Conservation (phyloP, 768 basidiomycete species). For the Agaricus sinodeliciosus region DNA sequence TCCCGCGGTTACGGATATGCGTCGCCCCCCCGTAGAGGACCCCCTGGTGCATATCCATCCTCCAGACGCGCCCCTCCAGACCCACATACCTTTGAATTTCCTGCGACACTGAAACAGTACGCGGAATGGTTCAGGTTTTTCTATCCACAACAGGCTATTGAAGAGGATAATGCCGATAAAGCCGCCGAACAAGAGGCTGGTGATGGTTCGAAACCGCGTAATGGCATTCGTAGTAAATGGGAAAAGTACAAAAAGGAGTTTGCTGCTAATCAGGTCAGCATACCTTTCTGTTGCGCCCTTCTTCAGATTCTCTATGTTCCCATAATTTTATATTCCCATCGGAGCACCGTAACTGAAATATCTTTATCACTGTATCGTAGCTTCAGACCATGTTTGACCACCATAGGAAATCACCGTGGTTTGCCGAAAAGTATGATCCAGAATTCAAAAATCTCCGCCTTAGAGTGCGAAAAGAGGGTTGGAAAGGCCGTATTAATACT, state of each 20-base stretch:
- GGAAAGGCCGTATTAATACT: conserved; percentile 64
- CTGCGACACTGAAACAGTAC: conserved; percentile 75
- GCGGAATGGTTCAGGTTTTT: conserved; percentile 84
- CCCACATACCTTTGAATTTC: conserved; percentile 77
- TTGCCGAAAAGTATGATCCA: conserved; percentile 91
- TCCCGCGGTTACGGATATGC: conserved; percentile 60
- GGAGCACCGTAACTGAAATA: conserved; percentile 24
- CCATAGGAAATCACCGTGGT: conserved; percentile 95
- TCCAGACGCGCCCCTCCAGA: conserved; percentile 65
- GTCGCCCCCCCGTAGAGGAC: conserved; percentile 57
- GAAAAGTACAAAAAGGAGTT: conserved; percentile 95
- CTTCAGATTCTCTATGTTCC: conserved; percentile 15
- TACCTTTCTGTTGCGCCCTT: conserved; percentile 21
- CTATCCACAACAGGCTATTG: conserved; percentile 67
- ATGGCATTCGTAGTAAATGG: conserved; percentile 79
- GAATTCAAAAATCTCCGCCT: conserved; percentile 67
- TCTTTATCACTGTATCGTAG: conserved; percentile 46
- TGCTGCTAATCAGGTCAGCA: conserved; percentile 76
- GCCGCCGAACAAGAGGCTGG: conserved; percentile 79
- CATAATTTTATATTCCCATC: conserved; percentile 14
- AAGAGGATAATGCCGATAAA: conserved; percentile 82
- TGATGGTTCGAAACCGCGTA: conserved; percentile 76
- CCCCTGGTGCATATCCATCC: conserved; percentile 34
- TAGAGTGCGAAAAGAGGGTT: conserved; percentile 79
- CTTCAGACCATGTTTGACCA: conserved; percentile 94